Conservation (phyloP, 371 early-diverging fungal genomes). For the Actinomucor elegans region DNA sequence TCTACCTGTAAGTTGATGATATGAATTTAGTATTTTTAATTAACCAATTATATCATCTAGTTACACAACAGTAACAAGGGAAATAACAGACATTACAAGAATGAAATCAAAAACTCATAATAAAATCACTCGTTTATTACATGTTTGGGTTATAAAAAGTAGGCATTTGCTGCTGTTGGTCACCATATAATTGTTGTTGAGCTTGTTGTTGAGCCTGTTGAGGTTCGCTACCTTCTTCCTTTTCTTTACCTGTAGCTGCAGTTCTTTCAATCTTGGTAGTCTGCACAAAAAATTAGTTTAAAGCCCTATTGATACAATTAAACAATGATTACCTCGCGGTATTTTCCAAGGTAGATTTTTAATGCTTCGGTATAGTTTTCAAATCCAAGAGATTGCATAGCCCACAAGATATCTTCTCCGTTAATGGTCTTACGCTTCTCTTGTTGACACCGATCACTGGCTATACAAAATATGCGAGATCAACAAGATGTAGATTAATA, state of each 20-base stretch:
- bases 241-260: conserved; percentile 48
- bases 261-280: conserved; percentile 61
- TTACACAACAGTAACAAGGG: conserved; percentile 11
- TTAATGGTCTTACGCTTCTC: conserved; percentile 99
- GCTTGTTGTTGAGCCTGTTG: conserved; percentile 7
- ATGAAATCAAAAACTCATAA: conserved; percentile 18
- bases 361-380: conserved; percentile 97
- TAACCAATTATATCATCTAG: conserved; percentile 1
- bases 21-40: background rate
- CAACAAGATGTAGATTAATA: conserved; percentile 19
- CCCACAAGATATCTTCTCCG: conserved; percentile 99
- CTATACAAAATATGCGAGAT: conserved; percentile 42
- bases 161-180: conserved; percentile 16
- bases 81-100: conserved; percentile 9
- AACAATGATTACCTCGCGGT: conserved; percentile 88
- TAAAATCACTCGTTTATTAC: conserved; percentile 3
- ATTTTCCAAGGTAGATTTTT: conserved; percentile 90
- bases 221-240: conserved; percentile 38
- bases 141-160: conserved; percentile 22
- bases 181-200: conserved; percentile 11
- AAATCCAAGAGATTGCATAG: conserved; percentile 98
- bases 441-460: conserved; percentile 91
- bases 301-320: no score
- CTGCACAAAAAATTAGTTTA: no score
- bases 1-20: conserved; percentile 22